phyloP scores from a whole-genome alignment of 352 stramenopile species.

The Phytopythium delawarense region DNA sequence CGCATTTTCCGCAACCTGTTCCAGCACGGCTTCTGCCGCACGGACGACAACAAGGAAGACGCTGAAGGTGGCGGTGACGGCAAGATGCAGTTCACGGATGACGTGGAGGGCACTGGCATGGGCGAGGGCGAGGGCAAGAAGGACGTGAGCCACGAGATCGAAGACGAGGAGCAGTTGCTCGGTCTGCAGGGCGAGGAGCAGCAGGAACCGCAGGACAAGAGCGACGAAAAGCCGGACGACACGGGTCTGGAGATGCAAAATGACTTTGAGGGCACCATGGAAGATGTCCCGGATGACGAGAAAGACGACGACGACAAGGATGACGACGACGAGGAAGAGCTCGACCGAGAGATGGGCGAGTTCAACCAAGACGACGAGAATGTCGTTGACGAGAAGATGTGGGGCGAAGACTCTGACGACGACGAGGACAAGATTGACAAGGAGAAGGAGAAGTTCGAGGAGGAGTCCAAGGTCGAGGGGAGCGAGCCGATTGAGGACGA shows the following conservation, averaged over 20 bases:
- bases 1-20: constrained; percentile 96
- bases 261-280: constrained; percentile 99
- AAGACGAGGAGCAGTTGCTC: constrained; percentile 99
- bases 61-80: constrained; percentile 78
- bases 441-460: constrained; percentile 94
- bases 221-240: constrained; percentile 91
- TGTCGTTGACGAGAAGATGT: constrained; percentile 99
- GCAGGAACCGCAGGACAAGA: constrained; percentile 77
- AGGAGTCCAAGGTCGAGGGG: constrained; percentile 78
- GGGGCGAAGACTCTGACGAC: constrained; percentile 91
- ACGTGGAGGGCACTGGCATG: constrained; percentile 99
- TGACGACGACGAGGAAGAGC: constrained; percentile 91
- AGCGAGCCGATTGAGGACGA: constrained; percentile 81
- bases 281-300: constrained; percentile 94
- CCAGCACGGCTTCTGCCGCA: constrained; percentile 94
- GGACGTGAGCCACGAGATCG: constrained; percentile 99
- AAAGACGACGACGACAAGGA: constrained; percentile 85
- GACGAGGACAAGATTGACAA: constrained; percentile 95
- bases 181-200: constrained; percentile 94
- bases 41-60: constrained; percentile 87
- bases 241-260: constrained; percentile 99
- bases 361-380: constrained; percentile 95
- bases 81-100: constrained; percentile 96
- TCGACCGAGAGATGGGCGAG: constrained; percentile 99
- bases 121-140: constrained; percentile 98